phyloP scores from a whole-genome alignment of 176 grass and related monocot genomes.

The Phyllostachys edulis region DNA sequence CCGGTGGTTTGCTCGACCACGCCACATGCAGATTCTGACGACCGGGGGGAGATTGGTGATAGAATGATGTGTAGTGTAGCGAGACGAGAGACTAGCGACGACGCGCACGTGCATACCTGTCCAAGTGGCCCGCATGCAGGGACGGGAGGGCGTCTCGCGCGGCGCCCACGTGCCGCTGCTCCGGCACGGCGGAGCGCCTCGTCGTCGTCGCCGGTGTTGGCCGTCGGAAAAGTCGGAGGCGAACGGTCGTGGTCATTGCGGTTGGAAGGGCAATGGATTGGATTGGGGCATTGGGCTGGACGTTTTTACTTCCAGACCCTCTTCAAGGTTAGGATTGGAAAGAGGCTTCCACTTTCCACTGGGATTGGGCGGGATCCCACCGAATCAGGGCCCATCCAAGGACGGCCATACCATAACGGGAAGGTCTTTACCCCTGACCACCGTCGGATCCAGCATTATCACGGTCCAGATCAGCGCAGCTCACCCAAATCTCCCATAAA shows the following conservation, averaged over 20 bases:
- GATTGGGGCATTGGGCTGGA: not conserved
- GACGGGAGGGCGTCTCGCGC: too few species aligned
- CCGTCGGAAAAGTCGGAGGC: not conserved
- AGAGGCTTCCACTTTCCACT: not conserved
- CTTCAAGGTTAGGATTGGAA: too few species aligned
- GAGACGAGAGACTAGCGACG: not conserved
- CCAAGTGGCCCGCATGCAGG: not conserved
- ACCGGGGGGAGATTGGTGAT: not conserved
- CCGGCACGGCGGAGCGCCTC: not conserved
- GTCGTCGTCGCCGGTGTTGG: not conserved
- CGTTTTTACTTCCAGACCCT: not conserved
- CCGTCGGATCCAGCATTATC: not conserved
- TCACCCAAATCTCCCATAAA: conserved; percentile 3
- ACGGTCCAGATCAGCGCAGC: conserved; percentile 34
- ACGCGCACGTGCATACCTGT: not conserved
- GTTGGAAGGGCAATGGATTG: not conserved
- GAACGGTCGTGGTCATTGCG: not conserved
- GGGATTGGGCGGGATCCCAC: not conserved
- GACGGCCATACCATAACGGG: not conserved
- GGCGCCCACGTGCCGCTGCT: not conserved
- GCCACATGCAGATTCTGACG: not conserved
- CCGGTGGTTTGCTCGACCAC: not conserved
- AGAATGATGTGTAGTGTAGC: not conserved
- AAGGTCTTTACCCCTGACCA: not conserved
- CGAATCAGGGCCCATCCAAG: not conserved